phyloP scores from a whole-genome alignment of 2,329 filamentous ascomycete species.

The Chaetoscypha palmicola region DNA sequence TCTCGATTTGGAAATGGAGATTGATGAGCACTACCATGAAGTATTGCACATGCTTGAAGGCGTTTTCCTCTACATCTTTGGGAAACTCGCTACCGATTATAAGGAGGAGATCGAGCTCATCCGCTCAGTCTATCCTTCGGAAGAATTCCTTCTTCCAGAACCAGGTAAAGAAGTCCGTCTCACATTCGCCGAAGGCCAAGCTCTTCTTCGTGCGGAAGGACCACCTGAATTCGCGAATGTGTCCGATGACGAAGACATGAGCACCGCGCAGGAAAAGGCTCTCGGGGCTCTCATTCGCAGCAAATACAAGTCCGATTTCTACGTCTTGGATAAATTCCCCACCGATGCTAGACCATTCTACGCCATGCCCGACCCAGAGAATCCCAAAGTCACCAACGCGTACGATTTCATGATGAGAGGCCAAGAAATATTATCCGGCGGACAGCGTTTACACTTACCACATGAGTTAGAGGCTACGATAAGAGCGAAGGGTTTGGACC shows the following conservation, averaged over 20 bases:
- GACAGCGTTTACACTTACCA: constrained; percentile 83
- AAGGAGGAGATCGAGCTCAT: constrained; percentile 66
- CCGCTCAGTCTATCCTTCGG: constrained; percentile 67
- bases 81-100: constrained; percentile 56
- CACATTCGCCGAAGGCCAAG: constrained; percentile 70
- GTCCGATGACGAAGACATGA: constrained; percentile 70
- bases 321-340: constrained; percentile 94
- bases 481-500: constrained; percentile 73
- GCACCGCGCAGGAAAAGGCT: constrained; percentile 78
- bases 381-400: constrained; percentile 58
- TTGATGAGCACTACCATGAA: constrained; percentile 70
- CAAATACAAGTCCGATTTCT: constrained; percentile 94
- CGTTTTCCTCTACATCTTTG: constrained; percentile 73
- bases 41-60: constrained; percentile 66
- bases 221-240: constrained; percentile 60
- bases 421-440: constrained; percentile 87
- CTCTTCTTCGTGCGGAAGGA: constrained; percentile 69
- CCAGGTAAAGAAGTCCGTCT: constrained; percentile 68
- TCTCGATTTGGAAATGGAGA: constrained; percentile 87
- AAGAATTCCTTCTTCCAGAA: constrained; percentile 68
- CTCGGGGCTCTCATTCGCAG: constrained; percentile 78
- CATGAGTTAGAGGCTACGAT: constrained; percentile 71
- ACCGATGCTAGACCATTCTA: constrained; percentile 85
- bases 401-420: constrained; percentile 86
- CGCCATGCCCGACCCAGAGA: constrained; percentile 68